These are phyloP conservation scores for Zygosaccharomyces rouxii DNA, from an alignment of 805 yeast genomes.

Conservation along the genomic window DNA sequence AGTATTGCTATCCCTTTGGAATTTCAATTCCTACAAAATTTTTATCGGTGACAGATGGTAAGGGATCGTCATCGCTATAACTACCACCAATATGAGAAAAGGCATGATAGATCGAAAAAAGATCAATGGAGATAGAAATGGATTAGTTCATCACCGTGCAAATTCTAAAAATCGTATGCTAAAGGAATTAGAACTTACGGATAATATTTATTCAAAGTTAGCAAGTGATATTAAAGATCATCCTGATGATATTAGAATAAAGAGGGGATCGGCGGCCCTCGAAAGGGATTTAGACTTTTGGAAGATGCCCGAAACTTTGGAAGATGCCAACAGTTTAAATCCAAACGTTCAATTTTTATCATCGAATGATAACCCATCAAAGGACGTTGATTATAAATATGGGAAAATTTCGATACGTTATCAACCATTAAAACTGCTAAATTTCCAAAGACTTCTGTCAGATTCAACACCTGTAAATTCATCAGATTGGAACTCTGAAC, in stretches of 20 bases:
- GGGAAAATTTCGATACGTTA: conserved; percentile 26
- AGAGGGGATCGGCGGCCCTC: conserved; percentile 2
- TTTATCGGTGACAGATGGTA: background rate
- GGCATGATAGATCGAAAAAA: conserved; percentile 2
- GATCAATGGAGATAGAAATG: background rate
- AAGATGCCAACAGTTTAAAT: conserved; percentile 24
- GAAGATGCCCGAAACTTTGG: conserved; percentile 13
- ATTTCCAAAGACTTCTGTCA: conserved; percentile 20
- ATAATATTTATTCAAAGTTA: conserved; percentile 25
- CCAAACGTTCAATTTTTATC: conserved; percentile 21
- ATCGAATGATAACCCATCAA: conserved; percentile 9
- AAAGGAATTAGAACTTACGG: conserved; percentile 23
- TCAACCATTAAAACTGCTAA: conserved; percentile 22
- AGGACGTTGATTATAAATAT: conserved; percentile 7
- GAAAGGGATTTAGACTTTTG: conserved; percentile 2
- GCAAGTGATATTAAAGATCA: conserved; percentile 9
- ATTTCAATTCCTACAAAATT: background rate
- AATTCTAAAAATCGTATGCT: conserved; percentile 12
- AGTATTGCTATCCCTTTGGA: background rate
- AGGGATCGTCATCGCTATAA: conserved; percentile 1
- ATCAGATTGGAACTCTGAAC: background rate
- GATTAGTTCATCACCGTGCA: background rate
- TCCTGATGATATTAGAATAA: conserved; percentile 8
- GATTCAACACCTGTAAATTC: conserved; percentile 3
- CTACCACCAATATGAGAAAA: conserved; percentile 3